Evolutionary conservation across 2,329 filamentous ascomycete species (phyloP).

Genomic region (Trichoderma simmonsii): DNA sequence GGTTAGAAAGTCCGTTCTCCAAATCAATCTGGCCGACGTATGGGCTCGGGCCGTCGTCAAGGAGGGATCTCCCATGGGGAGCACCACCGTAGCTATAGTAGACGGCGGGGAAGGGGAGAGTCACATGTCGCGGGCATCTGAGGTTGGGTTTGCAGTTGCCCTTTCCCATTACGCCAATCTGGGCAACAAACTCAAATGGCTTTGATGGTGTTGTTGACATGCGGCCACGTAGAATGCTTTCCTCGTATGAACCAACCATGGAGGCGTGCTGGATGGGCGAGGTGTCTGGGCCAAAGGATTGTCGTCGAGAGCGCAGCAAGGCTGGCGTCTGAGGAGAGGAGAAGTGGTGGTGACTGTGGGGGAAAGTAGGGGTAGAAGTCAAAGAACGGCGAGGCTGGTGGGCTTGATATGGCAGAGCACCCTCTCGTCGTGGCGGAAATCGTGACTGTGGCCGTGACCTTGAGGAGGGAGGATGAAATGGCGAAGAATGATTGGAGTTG

Average conservation of each 20-base stretch:
- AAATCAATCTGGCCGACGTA: constrained; percentile 93
- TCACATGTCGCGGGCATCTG: constrained; percentile 85
- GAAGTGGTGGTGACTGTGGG: constrained; percentile 39
- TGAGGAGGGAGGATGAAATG: constrained; percentile 41
- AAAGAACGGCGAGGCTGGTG: constrained; percentile 76
- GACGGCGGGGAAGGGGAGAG: constrained; percentile 85
- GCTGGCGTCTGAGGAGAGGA: constrained; percentile 46
- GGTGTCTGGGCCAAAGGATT: constrained; percentile 69
- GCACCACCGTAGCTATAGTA: constrained; percentile 89
- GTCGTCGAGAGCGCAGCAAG: constrained; percentile 55
- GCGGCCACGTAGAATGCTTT: constrained; percentile 87
- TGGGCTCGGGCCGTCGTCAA: constrained; percentile 85
- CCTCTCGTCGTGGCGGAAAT: constrained; percentile 52
- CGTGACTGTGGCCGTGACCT: constrained; percentile 28
- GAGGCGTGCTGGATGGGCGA: constrained; percentile 84
- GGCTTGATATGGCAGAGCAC: constrained; percentile 65
- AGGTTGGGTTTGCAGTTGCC: constrained; percentile 85
- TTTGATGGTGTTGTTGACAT: constrained; percentile 97
- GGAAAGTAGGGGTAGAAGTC: constrained; percentile 51
- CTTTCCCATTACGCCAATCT: constrained; percentile 88
- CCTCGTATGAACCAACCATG: constrained; percentile 97
- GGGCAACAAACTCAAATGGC: constrained; percentile 86
- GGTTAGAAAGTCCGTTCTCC: constrained; percentile 68
- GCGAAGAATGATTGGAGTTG: constrained; percentile 55
- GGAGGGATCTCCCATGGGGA: constrained; percentile 58